phyloP scores from a whole-genome alignment of 2,329 filamentous ascomycete species.

The Colletotrichum cordylinicola region DNA sequence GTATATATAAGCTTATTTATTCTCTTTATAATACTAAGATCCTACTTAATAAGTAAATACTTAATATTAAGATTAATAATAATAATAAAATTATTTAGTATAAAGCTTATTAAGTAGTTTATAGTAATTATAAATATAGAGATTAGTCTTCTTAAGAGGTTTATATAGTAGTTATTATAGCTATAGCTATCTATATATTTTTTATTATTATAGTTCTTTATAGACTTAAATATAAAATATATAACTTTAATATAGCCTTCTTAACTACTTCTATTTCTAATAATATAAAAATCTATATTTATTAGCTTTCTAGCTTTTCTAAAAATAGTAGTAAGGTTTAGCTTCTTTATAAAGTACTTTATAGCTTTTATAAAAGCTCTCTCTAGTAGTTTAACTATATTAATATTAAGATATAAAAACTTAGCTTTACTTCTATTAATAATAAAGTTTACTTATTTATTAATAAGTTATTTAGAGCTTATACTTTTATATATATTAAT shows the following conservation, averaged over 20 bases:
- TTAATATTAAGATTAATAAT: not conserved
- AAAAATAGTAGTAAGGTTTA: not conserved
- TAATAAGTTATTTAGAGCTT: not conserved
- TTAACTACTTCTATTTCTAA: not conserved
- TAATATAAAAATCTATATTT: not conserved
- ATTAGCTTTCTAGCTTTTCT: not conserved
- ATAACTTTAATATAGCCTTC: not conserved
- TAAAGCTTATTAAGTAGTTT: not conserved
- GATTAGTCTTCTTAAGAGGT: not conserved
- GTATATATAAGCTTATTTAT: not conserved
- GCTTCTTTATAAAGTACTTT: not conserved
- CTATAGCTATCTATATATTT: not conserved
- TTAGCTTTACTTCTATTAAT: not conserved
- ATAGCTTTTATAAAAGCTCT: not conserved
- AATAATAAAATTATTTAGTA: not conserved
- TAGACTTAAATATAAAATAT: too few relatives aligned
- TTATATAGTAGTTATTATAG: not conserved
- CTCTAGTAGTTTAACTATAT: not conserved
- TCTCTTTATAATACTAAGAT: not conserved
- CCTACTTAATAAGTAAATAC: not conserved
- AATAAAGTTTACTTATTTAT: not conserved
- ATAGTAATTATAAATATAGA: not conserved
- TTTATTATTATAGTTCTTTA: not conserved
- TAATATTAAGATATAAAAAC: not conserved
- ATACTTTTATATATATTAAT: not conserved